These are phyloP conservation scores for Kurtzmaniella cleridarum DNA, from an alignment of 805 yeast genomes.

Conservation along the genomic window DNA sequence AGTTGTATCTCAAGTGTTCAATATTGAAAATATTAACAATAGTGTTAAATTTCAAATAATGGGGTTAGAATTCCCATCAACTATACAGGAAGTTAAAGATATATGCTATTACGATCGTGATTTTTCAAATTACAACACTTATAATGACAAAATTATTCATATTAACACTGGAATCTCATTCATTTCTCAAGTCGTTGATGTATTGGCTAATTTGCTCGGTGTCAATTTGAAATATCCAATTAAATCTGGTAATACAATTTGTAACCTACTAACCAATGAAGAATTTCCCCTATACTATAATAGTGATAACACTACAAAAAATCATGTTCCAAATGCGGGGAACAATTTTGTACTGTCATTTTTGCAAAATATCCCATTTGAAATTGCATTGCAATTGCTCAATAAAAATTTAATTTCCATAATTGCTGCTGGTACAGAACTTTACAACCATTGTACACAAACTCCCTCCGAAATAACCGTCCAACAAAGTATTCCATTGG, in stretches of 20 bases:
- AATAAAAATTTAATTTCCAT: constrained; percentile 25
- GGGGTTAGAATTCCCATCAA: constrained; percentile 32
- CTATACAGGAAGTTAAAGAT: constrained; percentile 22
- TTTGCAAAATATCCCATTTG: constrained; percentile 22
- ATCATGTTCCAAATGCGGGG: not conserved
- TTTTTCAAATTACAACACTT: constrained; percentile 3
- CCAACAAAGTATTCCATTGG: constrained; percentile 24
- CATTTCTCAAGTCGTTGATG: constrained; percentile 22
- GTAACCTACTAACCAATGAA: constrained; percentile 13
- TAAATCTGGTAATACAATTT: constrained; percentile 20
- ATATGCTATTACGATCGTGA: constrained; percentile 21
- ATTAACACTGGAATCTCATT: constrained; percentile 29
- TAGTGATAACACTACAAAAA: constrained; percentile 1
- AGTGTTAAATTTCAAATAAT: constrained; percentile 23
- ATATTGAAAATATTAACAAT: constrained; percentile 19
- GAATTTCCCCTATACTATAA: constrained; percentile 1
- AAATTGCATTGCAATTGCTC: constrained; percentile 26
- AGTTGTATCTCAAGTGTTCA: constrained; percentile 18
- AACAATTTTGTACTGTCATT: constrained; percentile 3
- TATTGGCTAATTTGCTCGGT: constrained; percentile 21
- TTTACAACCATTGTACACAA: constrained; percentile 5
- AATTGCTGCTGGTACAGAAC: constrained; percentile 16
- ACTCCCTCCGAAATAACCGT: not conserved
- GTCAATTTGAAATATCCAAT: constrained; percentile 25
- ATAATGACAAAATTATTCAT: constrained; percentile 13